A percentile compares a stretch with the other conserved stretches of the same genome.
Evolutionary conservation across 805 yeast species (phyloP).

Genomic region (Schizosaccharomyces lindneri): DNA sequence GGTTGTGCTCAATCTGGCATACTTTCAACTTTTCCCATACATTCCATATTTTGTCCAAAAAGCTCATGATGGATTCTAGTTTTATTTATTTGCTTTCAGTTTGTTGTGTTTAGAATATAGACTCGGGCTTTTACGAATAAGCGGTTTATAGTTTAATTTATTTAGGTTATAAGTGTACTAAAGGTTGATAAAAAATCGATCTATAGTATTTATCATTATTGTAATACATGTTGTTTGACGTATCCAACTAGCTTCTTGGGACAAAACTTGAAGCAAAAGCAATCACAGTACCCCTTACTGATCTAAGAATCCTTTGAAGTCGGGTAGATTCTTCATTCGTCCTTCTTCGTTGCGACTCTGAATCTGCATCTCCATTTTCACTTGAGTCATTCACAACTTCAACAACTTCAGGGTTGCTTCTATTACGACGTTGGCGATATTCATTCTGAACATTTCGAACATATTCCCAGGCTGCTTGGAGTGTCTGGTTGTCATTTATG

Average conservation of each 20-base stretch:
- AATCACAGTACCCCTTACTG: background rate
- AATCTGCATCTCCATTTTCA: background rate
- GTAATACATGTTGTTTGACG: background rate
- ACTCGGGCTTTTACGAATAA: too few relatives aligned
- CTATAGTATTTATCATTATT: too few relatives aligned
- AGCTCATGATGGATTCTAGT: too few relatives aligned
- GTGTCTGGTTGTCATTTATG: background rate
- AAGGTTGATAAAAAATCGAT: too few relatives aligned
- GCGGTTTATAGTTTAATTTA: too few relatives aligned
- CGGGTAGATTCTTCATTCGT: background rate
- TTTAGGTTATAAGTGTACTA: too few relatives aligned
- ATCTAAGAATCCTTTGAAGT: background rate
- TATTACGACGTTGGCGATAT: background rate
- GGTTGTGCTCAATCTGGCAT: background rate
- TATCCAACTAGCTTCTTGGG: background rate
- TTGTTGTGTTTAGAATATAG: too few relatives aligned
- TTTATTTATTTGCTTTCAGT: too few relatives aligned
- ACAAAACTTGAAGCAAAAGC: constrained; percentile 1
- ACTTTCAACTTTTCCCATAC: background rate
- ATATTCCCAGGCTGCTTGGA: background rate
- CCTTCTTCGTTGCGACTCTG: background rate
- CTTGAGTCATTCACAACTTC: background rate
- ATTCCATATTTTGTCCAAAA: background rate
- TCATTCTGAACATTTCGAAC: background rate
- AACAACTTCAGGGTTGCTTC: background rate